A percentile compares a stretch with the other conserved stretches of the same genome.
phyloP scores from a whole-genome alignment of 2,329 filamentous ascomycete genomes.

The Cercospora sp. region DNA sequence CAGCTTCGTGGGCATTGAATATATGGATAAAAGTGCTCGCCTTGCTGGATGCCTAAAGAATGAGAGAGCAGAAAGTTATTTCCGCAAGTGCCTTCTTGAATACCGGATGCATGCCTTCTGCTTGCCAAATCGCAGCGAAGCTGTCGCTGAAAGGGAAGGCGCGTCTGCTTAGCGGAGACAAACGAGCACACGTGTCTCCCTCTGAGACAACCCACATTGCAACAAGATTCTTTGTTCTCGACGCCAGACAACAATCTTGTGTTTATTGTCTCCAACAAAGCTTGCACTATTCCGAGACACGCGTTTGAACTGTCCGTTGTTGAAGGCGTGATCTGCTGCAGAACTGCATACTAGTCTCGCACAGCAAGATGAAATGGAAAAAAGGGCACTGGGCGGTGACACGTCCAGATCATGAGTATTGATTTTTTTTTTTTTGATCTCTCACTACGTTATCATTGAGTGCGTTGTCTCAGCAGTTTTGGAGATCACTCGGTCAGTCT shows the following conservation, averaged over 20 bases:
- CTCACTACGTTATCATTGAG: no score
- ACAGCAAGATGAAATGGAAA: background rate
- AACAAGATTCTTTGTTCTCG: background rate
- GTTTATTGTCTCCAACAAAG: background rate
- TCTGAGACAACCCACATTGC: background rate
- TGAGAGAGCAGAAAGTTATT: background rate
- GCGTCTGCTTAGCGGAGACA: background rate
- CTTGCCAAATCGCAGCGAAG: background rate
- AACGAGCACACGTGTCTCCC: background rate
- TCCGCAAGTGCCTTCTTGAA: background rate
- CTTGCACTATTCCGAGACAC: background rate
- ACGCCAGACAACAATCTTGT: background rate
- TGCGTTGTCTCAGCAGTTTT: no score
- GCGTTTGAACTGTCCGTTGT: background rate
- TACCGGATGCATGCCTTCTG: background rate
- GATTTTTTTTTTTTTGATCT: no score
- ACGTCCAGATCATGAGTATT: no score
- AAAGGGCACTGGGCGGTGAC: no score
- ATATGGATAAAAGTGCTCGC: no score
- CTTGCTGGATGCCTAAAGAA: no score
- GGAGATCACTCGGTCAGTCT: no score
- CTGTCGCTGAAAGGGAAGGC: background rate
- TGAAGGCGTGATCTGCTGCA: background rate
- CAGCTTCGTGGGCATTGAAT: background rate
- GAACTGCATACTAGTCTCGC: background rate